Conservation (phyloP, 2,329 filamentous ascomycete genomes). For the Parastagonospora nodorum region DNA sequence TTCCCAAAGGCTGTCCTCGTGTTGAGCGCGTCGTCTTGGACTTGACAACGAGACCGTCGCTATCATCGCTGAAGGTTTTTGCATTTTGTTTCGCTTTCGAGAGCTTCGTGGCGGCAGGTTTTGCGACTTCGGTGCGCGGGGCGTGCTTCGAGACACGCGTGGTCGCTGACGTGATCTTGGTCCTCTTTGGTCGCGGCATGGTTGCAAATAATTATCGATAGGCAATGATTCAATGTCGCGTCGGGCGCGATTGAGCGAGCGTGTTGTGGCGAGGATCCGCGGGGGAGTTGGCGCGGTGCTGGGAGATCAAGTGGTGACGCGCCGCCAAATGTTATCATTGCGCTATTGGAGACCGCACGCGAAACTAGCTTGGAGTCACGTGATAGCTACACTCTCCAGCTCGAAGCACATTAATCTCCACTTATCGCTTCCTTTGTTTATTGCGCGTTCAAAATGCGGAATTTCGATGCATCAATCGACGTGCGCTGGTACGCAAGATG, state of each 20-base stretch:
- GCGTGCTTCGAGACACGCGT: conserved; percentile 37
- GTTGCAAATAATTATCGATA: conserved; percentile 7
- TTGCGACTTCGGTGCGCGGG: conserved; percentile 22
- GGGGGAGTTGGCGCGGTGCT: conserved; percentile 7
- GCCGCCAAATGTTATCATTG: conserved; percentile 5
- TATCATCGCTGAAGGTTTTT: conserved; percentile 43
- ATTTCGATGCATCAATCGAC: no score
- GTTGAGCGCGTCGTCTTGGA: conserved; percentile 25
- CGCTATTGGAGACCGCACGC: conserved; percentile 5
- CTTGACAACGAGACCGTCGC: conserved; percentile 43
- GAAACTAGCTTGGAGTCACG: neutral
- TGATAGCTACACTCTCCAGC: no score
- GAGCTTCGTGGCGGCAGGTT: conserved; percentile 21
- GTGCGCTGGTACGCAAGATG: no score
- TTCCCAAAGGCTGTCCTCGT: conserved; percentile 23
- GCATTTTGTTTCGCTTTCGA: conserved; percentile 16
- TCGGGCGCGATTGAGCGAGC: conserved; percentile 10
- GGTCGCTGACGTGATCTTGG: conserved; percentile 41
- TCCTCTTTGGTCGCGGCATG: conserved; percentile 46
- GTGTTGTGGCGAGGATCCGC: conserved; percentile 3
- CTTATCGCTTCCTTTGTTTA: no score
- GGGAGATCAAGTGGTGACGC: conserved; percentile 1
- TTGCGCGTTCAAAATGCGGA: no score
- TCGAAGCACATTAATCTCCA: no score
- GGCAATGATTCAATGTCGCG: neutral